phyloP scores from a whole-genome alignment of 163 green algal genomes.

The Chlorella variabilis region DNA sequence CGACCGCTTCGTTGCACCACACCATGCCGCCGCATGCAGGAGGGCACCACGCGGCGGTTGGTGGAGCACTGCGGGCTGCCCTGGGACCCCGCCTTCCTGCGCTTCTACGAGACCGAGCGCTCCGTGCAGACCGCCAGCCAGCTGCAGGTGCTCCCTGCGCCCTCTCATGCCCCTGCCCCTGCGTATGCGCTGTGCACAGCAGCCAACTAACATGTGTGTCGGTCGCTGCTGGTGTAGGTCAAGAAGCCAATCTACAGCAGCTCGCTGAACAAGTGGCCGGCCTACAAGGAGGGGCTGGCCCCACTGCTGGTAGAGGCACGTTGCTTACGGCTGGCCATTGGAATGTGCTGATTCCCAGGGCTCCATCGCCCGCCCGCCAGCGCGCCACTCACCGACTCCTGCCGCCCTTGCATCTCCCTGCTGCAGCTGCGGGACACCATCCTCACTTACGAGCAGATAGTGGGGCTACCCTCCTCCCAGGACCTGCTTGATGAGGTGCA shows the following conservation, averaged over 20 bases:
- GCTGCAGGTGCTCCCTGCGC: slow-evolving; percentile 6
- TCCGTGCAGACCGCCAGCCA: slow-evolving; percentile 27
- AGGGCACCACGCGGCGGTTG: slow-evolving; percentile 39
- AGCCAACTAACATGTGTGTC: too few species aligned
- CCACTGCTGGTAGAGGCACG: slow-evolving; percentile 23
- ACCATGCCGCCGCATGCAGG: slow-evolving; percentile 12
- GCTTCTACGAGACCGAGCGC: slow-evolving; percentile 19
- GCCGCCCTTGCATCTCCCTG: neutral
- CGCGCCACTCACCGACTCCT: neutral
- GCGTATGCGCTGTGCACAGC: too few species aligned
- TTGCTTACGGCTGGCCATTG: too few species aligned
- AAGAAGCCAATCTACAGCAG: slow-evolving; percentile 27
- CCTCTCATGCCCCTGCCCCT: too few species aligned
- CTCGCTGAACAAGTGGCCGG: slow-evolving; percentile 19
- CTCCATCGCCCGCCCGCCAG: too few species aligned
- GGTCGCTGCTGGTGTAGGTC: too few species aligned
- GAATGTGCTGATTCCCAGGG: neutral
- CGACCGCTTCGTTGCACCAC: too few species aligned
- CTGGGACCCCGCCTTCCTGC: slow-evolving; percentile 51
- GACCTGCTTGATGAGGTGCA: slow-evolving; percentile 1
- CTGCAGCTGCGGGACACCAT: slow-evolving; percentile 13
- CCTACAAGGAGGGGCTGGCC: slow-evolving; percentile 14
- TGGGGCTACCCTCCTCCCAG: slow-evolving; percentile 7
- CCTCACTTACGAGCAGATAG: slow-evolving; percentile 1
- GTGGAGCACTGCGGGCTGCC: slow-evolving; percentile 58